Base-by-base conservation (phyloP, 495 filamentous ascomycete genomes). In the Penicillium antarcticum region DNA sequence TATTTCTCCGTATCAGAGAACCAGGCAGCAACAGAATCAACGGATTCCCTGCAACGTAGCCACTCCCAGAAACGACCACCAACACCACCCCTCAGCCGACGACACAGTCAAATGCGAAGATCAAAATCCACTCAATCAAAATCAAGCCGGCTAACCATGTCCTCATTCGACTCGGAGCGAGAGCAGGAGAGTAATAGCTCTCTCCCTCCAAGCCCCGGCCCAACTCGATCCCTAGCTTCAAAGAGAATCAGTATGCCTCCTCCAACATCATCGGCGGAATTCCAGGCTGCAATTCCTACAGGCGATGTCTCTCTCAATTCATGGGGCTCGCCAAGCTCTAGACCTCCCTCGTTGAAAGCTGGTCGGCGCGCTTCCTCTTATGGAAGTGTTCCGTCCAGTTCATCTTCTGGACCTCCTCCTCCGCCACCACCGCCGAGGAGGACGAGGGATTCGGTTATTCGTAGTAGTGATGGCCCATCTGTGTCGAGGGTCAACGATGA, bases 391-490 rank as follows among this genome's bases (percentile, higher is more conserved):
- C 13, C 72, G 45, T 63, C 73, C 36, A 53, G 65, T 53, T 68
- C 69, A 11, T 53, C 63, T n/a, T 39, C 55, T 17, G 51, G 56
- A 13, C 66, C 76, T 44, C 61, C 57, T 7, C 81, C 79, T 1
- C 83, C 85, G 2, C 84, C 81, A 17, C 85, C 84, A 8, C 82
- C 84, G 24, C 84, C 81, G 13, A 74, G 81, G 12, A 75, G 82
- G 41, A 73, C 76, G 48, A 73, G 82, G 18, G 80, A 78, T 8
- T 76, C 80, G 16, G 79, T 74, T 43, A 70, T 74, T 47, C 76
- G 80, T 36, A 80, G 73, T 51, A 58, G 74, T 31, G 68, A 71
- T 17, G 63, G 61, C 24, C 48, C 44, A 33, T 48, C 57, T 14
- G 42, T 46, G 1, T 50, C 58, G 32, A 63, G 60, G 52, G 63